Evolutionary conservation across 768 basidiomycete genomes (phyloP).

Genomic region (Lactifluus piperatus): DNA sequence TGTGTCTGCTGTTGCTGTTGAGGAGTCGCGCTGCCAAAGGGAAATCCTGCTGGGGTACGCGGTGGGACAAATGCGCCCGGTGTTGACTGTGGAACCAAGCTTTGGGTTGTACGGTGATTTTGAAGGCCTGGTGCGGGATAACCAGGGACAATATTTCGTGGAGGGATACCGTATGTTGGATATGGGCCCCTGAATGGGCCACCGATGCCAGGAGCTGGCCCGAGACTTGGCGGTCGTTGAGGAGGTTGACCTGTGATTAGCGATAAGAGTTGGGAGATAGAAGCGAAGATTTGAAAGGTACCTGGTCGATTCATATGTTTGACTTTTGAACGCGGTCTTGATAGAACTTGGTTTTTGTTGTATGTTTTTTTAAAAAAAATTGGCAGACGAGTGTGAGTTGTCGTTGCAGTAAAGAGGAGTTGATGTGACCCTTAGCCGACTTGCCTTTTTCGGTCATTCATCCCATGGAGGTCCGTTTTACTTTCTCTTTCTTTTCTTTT

Average conservation of each 20-base stretch:
- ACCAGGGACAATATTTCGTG: slow-evolving; percentile 45
- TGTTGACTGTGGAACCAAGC: slow-evolving; percentile 46
- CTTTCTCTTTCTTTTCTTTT: not conserved
- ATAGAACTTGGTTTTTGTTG: not conserved
- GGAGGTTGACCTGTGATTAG: slow-evolving; percentile 60
- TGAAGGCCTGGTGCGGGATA: slow-evolving; percentile 43
- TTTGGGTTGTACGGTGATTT: slow-evolving; percentile 54
- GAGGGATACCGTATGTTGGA: slow-evolving; percentile 52
- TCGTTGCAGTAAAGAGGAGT: not conserved
- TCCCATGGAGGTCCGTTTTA: slow-evolving; percentile 10
- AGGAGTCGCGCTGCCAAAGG: slow-evolving; percentile 53
- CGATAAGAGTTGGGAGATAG: slow-evolving; percentile 2
- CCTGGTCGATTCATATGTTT: slow-evolving; percentile 31
- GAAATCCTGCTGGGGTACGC: slow-evolving; percentile 51
- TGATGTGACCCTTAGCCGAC: not conserved
- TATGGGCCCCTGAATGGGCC: slow-evolving; percentile 53
- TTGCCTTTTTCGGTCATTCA: slow-evolving; percentile 12
- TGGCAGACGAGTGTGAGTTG: not conserved
- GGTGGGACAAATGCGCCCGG: slow-evolving; percentile 53
- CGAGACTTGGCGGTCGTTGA: slow-evolving; percentile 70
- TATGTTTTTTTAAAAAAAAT: not conserved
- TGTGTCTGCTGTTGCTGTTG: slow-evolving; percentile 31
- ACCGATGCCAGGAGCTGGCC: slow-evolving; percentile 51
- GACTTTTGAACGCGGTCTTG: not conserved
- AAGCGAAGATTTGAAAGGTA: slow-evolving; percentile 11